Percentiles rank a stretch among this genome's conserved stretches.
phyloP scores from a whole-genome alignment of 139 green algal species.

The Diplosphaera chodatii region DNA sequence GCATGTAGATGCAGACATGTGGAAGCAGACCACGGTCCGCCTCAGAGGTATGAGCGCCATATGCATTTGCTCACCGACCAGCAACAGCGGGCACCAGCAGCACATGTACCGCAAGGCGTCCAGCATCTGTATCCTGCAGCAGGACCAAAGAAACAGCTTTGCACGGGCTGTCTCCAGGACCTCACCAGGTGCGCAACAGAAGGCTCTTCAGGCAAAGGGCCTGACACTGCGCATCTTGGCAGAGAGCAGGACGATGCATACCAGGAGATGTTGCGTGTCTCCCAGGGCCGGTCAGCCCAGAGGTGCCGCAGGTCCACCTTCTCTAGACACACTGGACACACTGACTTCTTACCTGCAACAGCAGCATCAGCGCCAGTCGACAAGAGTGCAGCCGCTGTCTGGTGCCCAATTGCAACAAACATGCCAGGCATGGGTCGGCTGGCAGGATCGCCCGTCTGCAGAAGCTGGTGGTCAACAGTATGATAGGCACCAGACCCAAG shows the following conservation, averaged over 20 bases:
- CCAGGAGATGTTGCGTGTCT: constrained; percentile 65
- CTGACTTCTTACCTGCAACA: constrained; percentile 69
- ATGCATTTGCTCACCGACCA: constrained; percentile 24
- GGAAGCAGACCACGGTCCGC: too few relatives aligned
- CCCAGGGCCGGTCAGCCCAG: constrained; percentile 59
- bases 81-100: constrained; percentile 65
- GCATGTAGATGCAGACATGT: too few relatives aligned
- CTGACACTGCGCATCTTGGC: background rate
- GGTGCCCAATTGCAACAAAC: too few relatives aligned
- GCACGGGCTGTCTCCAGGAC: background rate
- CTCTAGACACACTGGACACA: constrained; percentile 66
- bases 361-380: too few relatives aligned
- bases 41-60: too few relatives aligned
- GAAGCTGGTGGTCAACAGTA: too few relatives aligned
- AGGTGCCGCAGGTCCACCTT: constrained; percentile 65
- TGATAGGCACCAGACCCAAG: too few relatives aligned
- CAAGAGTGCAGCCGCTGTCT: too few relatives aligned
- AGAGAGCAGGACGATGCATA: constrained; percentile 6
- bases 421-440: too few relatives aligned
- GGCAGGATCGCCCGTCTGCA: too few relatives aligned
- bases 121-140: constrained; percentile 70
- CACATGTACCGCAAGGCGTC: constrained; percentile 69
- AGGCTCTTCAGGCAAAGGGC: background rate
- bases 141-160: background rate
- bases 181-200: background rate